Percentiles rank a stretch among this genome's conserved stretches.
phyloP scores from a whole-genome alignment of 2,329 filamentous ascomycete genomes.

The Ceratocystis cacaofunesta region DNA sequence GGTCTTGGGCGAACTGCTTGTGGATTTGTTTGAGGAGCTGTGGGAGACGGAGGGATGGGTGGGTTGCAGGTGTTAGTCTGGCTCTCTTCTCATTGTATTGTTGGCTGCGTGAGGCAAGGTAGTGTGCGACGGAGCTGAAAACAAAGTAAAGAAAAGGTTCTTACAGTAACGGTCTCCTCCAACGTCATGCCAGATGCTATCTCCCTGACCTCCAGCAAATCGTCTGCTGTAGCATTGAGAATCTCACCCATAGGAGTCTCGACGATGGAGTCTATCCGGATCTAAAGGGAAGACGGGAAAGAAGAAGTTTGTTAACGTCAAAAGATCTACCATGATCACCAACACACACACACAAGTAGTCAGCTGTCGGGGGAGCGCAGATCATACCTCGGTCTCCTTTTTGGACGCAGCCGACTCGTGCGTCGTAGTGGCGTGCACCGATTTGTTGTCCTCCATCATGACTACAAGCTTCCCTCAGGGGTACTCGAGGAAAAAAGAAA shows the following conservation, averaged over 20 bases:
- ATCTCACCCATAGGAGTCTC: constrained; percentile 3
- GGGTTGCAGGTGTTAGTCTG: background rate
- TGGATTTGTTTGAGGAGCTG: constrained; percentile 26
- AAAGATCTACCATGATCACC: background rate
- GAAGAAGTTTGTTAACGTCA: background rate
- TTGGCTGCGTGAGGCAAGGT: background rate
- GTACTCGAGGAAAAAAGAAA: background rate
- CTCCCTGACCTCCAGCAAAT: constrained; percentile 31
- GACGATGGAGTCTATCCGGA: background rate
- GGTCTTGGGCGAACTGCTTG: constrained; percentile 25
- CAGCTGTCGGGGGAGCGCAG: background rate
- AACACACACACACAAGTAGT: background rate
- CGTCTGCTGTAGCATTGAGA: constrained; percentile 29
- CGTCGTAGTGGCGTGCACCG: background rate
- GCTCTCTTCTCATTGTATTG: background rate
- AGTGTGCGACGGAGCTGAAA: too few relatives aligned
- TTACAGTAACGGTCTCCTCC: constrained; percentile 24
- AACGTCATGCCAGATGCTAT: constrained; percentile 25
- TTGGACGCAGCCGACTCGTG: background rate
- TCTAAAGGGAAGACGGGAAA: background rate
- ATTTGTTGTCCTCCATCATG: constrained; percentile 1
- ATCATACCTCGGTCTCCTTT: constrained; percentile 3
- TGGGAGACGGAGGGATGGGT: background rate
- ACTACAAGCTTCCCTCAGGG: background rate
- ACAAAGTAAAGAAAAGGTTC: background rate